Conservation (phyloP, 1,284 basidiomycete species). For the Moesziomyces parantarcticus region DNA sequence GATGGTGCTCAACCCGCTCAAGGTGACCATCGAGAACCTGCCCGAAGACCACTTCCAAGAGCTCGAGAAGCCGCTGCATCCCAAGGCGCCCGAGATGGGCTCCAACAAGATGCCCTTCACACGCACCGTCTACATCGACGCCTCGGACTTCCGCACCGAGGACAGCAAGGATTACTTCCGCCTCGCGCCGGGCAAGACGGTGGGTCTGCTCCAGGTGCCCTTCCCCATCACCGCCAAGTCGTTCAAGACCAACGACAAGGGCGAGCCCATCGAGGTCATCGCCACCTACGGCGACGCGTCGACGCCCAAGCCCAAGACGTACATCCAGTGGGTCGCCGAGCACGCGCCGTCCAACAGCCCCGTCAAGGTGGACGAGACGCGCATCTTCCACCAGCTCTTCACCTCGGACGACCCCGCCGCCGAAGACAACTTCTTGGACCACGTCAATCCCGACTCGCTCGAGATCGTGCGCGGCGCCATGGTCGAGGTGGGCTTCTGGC, state of each 20-base stretch:
- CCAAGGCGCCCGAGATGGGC: slow-evolving; percentile 90
- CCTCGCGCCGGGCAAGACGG: slow-evolving; percentile 94
- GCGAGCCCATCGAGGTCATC: slow-evolving; percentile 79
- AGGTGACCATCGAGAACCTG: slow-evolving; percentile 85
- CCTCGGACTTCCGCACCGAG: slow-evolving; percentile 89
- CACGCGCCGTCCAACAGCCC: slow-evolving; percentile 82
- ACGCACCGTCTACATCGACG: slow-evolving; percentile 89
- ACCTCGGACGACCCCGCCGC: slow-evolving; percentile 89
- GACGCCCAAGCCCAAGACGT: slow-evolving; percentile 87
- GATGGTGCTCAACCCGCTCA: slow-evolving; percentile 91
- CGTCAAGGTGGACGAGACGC: slow-evolving; percentile 85
- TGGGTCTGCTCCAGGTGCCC: slow-evolving; percentile 95
- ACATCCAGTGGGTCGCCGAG: slow-evolving; percentile 97
- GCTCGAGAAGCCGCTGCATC: slow-evolving; percentile 92
- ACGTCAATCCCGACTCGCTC: slow-evolving; percentile 82
- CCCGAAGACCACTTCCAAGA: slow-evolving; percentile 84
- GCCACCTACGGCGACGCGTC: slow-evolving; percentile 73
- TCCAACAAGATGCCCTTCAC: slow-evolving; percentile 86
- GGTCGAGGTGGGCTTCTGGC: slow-evolving; percentile 89
- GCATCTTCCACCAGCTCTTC: slow-evolving; percentile 93
- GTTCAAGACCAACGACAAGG: slow-evolving; percentile 77
- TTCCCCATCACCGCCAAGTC: slow-evolving; percentile 92
- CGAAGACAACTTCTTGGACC: slow-evolving; percentile 77
- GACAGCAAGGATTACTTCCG: slow-evolving; percentile 98
- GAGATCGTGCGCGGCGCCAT: slow-evolving; percentile 83